Evolutionary conservation across 2,329 filamentous ascomycete genomes (phyloP), one percentile per base, ranked within the genome.

Genomic region (Myriosclerotinia duriaeana): DNA sequence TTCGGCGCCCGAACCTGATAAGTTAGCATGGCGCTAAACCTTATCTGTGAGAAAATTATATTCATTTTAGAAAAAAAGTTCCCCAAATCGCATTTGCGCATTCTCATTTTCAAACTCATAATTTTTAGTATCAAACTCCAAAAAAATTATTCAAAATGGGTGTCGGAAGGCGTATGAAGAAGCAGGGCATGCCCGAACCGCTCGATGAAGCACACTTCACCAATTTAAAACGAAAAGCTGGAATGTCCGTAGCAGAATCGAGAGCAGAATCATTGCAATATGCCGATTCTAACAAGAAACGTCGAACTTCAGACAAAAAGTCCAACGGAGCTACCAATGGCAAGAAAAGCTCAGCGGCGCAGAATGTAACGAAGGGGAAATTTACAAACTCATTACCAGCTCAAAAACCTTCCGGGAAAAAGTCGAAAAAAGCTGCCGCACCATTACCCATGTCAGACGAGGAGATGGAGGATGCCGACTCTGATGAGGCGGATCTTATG

Each of bases 131-230:
- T 20, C 20, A 64, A 54, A 40, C 26, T 55, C 52, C 52, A 15
- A 12, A n/a, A 5, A 67, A 62, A 58, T 65, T 46, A 34, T 71
- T 77, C 77, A 87, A 78, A 76, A 97, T 97, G 93, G 93, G 92
- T 82, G 86, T 88, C 69, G 91, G 93, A 78, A 90, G 93, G 78
- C 92, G 93, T 75, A 96, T 97, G 89, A 91, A 93, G 79, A 97
- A 97, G 81, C 95, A 98, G 85, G 94, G 93, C 66, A 84, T 89
- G 71, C 95, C 95, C 64, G 86, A 90, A 75, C 84, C 90, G 71
- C 85, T 97, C 71, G 92, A 95, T 71, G 92, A 97, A 76, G 86
- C 87, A 71, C 87, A 90, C 75, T 88, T 89, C 74, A 88, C 88
- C 61, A 92, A 89, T 76, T 78, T 89, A 69, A 97, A 98, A 85